Conservation (phyloP, 345 rosid species). For the Hirschfeldia incana region DNA sequence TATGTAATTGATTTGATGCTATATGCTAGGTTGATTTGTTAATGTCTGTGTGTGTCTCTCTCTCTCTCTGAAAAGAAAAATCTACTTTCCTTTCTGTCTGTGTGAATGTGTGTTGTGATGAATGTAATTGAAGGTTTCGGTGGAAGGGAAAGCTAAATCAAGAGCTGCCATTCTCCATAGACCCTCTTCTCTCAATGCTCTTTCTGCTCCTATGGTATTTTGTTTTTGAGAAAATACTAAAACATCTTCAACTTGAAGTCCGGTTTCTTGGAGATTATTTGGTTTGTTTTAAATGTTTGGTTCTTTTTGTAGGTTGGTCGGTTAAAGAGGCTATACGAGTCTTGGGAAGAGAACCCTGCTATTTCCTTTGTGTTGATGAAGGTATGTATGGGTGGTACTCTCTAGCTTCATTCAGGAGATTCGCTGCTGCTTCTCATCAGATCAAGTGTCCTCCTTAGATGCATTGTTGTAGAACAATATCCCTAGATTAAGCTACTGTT, state of each 20-base stretch:
- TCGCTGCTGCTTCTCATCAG: too few relatives aligned
- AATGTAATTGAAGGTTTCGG: constrained; percentile 56
- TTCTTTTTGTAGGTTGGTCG: constrained; percentile 57
- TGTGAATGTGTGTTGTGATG: neutral
- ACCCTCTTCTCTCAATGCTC: constrained; percentile 76
- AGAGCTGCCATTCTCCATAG: constrained; percentile 84
- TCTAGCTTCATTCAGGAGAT: neutral
- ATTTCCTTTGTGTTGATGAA: constrained; percentile 74
- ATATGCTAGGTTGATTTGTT: neutral
- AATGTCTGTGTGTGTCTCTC: neutral
- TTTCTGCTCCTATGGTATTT: constrained; percentile 65
- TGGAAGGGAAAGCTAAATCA: constrained; percentile 88
- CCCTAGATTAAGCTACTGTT: constrained; percentile 39
- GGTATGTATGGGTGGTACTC: constrained; percentile 45
- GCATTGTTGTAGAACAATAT: neutral
- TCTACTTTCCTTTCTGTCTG: neutral
- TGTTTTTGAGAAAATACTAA: too few relatives aligned
- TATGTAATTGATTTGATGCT: neutral
- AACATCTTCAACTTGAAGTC: too few relatives aligned
- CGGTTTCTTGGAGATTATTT: neutral
- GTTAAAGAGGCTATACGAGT: constrained; percentile 73
- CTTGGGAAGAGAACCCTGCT: constrained; percentile 94
- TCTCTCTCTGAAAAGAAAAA: neutral
- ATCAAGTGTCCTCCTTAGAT: neutral
- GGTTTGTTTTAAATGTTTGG: neutral